These are phyloP conservation scores for Cordyceps cicadae DNA, from an alignment of 2,329 filamentous ascomycete genomes.

Conservation along the genomic window DNA sequence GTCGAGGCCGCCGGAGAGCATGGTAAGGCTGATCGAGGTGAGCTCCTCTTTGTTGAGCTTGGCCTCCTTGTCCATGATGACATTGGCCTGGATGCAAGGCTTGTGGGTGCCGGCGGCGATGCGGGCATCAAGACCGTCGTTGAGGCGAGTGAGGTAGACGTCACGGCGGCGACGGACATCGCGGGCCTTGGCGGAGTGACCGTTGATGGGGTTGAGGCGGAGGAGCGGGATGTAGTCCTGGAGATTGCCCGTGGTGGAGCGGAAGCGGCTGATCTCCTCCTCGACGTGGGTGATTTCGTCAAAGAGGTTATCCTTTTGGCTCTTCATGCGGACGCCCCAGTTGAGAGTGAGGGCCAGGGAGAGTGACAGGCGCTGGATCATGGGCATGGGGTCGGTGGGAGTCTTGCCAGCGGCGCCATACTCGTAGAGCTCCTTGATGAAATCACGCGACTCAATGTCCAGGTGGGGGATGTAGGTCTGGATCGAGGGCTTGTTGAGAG, in stretches of 20 bases:
- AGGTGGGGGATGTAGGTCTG: conserved; percentile 54
- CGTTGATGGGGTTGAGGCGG: conserved; percentile 52
- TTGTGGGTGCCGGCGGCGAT: conserved; percentile 53
- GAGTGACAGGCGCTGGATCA: conserved; percentile 56
- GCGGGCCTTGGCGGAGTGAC: conserved; percentile 47
- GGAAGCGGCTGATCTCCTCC: conserved; percentile 50
- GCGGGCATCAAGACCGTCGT: conserved; percentile 49
- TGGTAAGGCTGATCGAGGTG: conserved; percentile 57
- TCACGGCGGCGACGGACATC: conserved; percentile 54
- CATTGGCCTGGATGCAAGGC: conserved; percentile 60
- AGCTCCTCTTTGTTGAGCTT: conserved; percentile 55
- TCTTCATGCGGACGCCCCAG: conserved; percentile 54
- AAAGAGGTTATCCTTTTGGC: conserved; percentile 52
- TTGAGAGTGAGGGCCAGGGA: conserved; percentile 58
- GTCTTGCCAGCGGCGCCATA: conserved; percentile 47
- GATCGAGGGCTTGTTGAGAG: conserved; percentile 56
- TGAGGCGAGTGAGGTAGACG: conserved; percentile 49
- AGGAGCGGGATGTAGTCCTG: conserved; percentile 55
- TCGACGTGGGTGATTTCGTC: conserved; percentile 56
- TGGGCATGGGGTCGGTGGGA: conserved; percentile 56
- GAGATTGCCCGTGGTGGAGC: conserved; percentile 51
- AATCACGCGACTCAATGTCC: conserved; percentile 54
- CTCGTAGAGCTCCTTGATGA: conserved; percentile 50
- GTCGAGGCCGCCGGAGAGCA: conserved; percentile 59
- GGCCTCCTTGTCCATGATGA: conserved; percentile 55